A percentile compares a stretch with the other conserved stretches of the same genome.
These are phyloP conservation scores for Cryptosporidium meleagridis DNA, from an alignment of 169 alveolate species.

Conservation along the genomic window DNA sequence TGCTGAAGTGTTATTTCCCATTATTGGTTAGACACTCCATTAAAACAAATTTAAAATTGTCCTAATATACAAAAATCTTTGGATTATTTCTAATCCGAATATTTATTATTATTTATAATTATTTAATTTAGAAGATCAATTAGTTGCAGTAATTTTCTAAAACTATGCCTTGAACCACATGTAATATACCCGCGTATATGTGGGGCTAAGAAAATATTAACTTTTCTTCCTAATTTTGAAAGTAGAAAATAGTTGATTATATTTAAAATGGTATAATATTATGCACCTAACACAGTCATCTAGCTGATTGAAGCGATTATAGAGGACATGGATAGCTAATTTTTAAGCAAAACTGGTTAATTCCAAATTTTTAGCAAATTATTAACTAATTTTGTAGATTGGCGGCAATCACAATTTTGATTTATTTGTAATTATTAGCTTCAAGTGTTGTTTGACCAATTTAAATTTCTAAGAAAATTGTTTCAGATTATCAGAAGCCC, in stretches of 20 bases:
- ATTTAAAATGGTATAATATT: no score
- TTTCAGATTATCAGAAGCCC: neutral
- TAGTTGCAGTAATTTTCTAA: conserved; percentile 18
- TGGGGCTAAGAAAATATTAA: conserved; percentile 10
- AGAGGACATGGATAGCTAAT: no score
- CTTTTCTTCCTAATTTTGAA: neutral
- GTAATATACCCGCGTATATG: conserved; percentile 10
- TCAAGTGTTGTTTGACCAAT: neutral
- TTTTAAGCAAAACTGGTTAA: neutral
- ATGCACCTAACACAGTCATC: neutral
- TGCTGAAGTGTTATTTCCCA: conserved; percentile 37
- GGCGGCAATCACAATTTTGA: neutral
- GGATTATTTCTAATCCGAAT: neutral
- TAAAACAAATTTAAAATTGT: neutral
- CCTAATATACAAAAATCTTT: neutral
- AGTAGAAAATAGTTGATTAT: neutral
- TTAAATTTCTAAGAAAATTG: neutral
- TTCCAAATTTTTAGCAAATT: neutral
- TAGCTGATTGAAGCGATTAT: no score
- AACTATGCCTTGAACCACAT: conserved; percentile 14
- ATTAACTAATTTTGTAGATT: neutral
- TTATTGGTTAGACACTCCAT: neutral
- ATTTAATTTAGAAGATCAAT: neutral
- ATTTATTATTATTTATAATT: neutral
- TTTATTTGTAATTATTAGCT: neutral